Evolutionary conservation across 129 eudicot genomes (phyloP).

Genomic region (Arctium lappa): DNA sequence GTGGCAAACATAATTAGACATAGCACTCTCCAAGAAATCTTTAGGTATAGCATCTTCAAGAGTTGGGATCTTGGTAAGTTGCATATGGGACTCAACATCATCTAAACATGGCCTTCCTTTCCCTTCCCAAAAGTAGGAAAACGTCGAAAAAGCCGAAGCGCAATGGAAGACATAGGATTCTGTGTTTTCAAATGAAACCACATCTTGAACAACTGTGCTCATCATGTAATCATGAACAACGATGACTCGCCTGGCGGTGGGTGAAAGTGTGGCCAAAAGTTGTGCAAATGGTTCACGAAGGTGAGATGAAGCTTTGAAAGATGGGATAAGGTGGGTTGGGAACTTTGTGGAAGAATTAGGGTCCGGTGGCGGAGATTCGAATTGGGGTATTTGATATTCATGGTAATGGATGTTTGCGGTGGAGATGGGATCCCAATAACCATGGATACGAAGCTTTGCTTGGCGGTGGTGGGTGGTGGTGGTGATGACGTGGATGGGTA

Average conservation of each 20-base stretch:
- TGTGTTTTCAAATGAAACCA: conserved; percentile 21
- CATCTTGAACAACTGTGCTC: conserved; percentile 40
- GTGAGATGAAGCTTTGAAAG: conserved; percentile 31
- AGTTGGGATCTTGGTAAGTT: conserved; percentile 7
- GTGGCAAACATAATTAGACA: neutral
- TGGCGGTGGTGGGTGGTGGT: conserved; percentile 63
- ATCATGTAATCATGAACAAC: conserved; percentile 50
- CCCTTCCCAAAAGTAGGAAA: conserved; percentile 12
- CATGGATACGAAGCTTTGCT: conserved; percentile 40
- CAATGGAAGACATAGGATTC: conserved; percentile 38
- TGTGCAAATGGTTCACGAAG: conserved; percentile 41
- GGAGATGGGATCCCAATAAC: conserved; percentile 17
- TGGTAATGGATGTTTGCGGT: conserved; percentile 37
- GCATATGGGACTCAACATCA: neutral
- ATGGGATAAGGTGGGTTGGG: conserved; percentile 45
- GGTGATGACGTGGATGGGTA: conserved; percentile 51
- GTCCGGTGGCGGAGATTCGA: conserved; percentile 44
- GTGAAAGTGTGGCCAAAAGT: conserved; percentile 16
- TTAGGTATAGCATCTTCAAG: neutral
- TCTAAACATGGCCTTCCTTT: conserved; percentile 24
- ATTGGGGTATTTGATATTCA: conserved; percentile 34
- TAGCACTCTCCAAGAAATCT: neutral
- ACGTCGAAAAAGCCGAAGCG: conserved; percentile 33
- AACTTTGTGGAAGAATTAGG: conserved; percentile 31
- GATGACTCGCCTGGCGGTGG: conserved; percentile 16